Percentiles rank a stretch among this genome's conserved stretches.
phyloP scores from a whole-genome alignment of 2,329 filamentous ascomycete species.

The Fusarium cicatricum region DNA sequence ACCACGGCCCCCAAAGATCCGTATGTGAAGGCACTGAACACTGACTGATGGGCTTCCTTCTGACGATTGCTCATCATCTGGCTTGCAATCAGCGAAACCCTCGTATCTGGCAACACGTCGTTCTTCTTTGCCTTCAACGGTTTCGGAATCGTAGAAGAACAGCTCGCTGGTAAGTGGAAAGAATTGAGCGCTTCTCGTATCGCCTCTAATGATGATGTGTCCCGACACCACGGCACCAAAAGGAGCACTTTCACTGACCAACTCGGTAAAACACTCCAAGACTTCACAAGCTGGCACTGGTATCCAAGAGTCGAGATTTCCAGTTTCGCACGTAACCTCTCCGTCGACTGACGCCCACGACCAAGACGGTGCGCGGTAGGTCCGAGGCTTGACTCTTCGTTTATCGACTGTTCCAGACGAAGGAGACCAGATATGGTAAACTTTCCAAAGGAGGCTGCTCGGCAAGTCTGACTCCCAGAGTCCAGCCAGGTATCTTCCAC shows the following conservation, averaged over 20 bases:
- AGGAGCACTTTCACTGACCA: neutral
- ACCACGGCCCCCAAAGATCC: neutral
- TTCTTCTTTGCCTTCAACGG: neutral
- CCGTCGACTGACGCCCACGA: slow-evolving; percentile 1
- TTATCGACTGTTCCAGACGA: neutral
- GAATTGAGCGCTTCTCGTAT: neutral
- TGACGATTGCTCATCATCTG: neutral
- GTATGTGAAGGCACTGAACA: neutral
- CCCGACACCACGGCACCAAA: neutral
- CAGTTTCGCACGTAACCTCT: neutral
- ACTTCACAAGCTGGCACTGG: neutral
- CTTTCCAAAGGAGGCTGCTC: neutral
- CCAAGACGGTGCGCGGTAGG: neutral
- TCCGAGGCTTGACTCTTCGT: neutral
- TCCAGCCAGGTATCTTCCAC: neutral
- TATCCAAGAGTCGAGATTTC: neutral
- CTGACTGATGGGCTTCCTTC: neutral
- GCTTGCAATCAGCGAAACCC: neutral
- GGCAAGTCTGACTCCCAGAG: neutral
- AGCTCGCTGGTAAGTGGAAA: neutral
- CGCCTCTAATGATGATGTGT: neutral
- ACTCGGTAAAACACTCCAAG: neutral
- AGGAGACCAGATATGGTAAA: neutral
- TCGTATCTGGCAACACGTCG: neutral
- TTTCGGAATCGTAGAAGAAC: neutral